Evolutionary conservation across 2,329 filamentous ascomycete genomes (phyloP), one percentile per base, ranked within the genome.

Genomic region (Ophiosphaerella korrae): DNA sequence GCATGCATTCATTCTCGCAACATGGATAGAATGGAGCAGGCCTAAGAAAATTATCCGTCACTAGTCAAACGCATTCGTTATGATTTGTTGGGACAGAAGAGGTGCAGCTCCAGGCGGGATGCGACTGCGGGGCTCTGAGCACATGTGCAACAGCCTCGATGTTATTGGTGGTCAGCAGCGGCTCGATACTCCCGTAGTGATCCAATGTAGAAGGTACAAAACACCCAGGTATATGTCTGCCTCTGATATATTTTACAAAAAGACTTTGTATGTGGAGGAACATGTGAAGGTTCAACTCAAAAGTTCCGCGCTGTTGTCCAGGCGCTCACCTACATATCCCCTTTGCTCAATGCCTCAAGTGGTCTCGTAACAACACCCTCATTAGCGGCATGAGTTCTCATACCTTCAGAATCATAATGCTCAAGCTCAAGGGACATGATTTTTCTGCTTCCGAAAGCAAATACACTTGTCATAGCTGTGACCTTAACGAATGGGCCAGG

Each of bases 41-140:
- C 21, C 7, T 31, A 11, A 42, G 8, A 26, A 21, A 34, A 46
- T 32, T 33, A 5, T 26, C 39, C 26, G 24, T 45, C 35, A 39
- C 21, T 14, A 23, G 11, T 45, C 24, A 31, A 45, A 31, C 23
- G 38, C n/a, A 13, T n/a, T 14, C 14, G 24, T 24, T 39, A 26
- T 45, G 21, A 45, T 39, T 45, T 33, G 43, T 31, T 39, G 35
- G 35, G 16, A 32, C 23, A 35, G n/a, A 18, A 23, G 29, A 40
- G 43, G 14, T 21, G 14, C 43, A 31, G 33, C 33, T 38, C 14
- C 13, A 37, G 6, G 8, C 33, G 43, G 24, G 14, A 38, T 23
- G 35, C 32, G 3, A 38, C 32, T 39, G 21, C 43, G 23, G 43
- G 43, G 43, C n/a, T n/a, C 2, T 29, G 7, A 33, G 14, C 35